Conservation (phyloP, 2,329 filamentous ascomycete genomes). For the Neonectria faginata region DNA sequence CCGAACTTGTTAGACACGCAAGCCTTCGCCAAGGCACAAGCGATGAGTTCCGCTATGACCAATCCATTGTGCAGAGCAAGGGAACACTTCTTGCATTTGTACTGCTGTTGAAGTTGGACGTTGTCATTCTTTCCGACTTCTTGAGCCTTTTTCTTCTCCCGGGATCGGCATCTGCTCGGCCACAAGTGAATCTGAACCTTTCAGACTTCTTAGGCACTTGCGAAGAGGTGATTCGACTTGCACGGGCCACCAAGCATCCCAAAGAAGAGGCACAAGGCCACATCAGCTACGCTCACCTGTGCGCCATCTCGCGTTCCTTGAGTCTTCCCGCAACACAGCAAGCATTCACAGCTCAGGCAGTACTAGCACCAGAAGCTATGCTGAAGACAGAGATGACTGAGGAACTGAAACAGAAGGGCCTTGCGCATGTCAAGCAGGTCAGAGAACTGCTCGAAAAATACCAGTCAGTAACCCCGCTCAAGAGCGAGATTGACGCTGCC, state of each 20-base stretch:
- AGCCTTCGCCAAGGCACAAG: slow-evolving; percentile 44
- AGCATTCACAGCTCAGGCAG: slow-evolving; percentile 47
- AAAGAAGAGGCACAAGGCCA: slow-evolving; percentile 63
- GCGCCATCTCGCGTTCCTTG: slow-evolving; percentile 49
- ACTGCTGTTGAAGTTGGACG: slow-evolving; percentile 62
- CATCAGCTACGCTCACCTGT: slow-evolving; percentile 62
- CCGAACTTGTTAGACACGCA: slow-evolving; percentile 57
- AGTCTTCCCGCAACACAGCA: background rate
- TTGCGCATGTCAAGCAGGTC: background rate
- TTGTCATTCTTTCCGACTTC: slow-evolving; percentile 53
- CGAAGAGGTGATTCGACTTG: slow-evolving; percentile 52
- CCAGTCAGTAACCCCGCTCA: background rate
- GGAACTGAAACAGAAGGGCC: background rate
- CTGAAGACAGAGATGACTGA: background rate
- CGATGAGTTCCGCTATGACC: slow-evolving; percentile 51
- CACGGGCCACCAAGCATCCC: slow-evolving; percentile 50
- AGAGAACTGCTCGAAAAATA: background rate
- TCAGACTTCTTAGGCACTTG: background rate
- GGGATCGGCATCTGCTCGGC: background rate
- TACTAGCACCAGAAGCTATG: slow-evolving; percentile 46
- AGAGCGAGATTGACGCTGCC: slow-evolving; percentile 53
- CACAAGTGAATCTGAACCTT: background rate
- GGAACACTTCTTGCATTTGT: slow-evolving; percentile 55
- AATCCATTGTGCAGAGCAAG: slow-evolving; percentile 52
- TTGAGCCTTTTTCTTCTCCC: background rate